A percentile compares a stretch with the other conserved stretches of the same genome.
Conservation (phyloP, 148 eudicot genomes). For the Vaccinium darrowii region DNA sequence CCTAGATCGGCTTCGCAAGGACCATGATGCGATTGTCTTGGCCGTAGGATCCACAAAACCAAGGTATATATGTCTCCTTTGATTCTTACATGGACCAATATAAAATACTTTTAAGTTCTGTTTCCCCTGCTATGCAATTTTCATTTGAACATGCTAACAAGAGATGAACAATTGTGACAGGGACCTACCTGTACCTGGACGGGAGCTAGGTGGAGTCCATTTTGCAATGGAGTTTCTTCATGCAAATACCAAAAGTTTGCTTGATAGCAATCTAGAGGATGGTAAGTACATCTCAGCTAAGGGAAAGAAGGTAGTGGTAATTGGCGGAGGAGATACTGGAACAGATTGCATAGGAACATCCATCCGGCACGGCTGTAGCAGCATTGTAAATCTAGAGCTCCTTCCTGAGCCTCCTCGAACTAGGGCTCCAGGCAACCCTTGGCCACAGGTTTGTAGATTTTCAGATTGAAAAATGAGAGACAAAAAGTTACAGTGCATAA, state of each 20-base stretch:
- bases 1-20: conserved; percentile 63
- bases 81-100: not conserved
- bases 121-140: not conserved
- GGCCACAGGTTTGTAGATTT: conserved; percentile 82
- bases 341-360: conserved; percentile 99
- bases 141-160: conserved; percentile 1
- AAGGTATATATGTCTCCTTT: conserved; percentile 38
- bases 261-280: conserved; percentile 90
- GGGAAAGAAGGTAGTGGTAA: conserved; percentile 97
- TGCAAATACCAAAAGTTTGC: conserved; percentile 96
- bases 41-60: conserved; percentile 98
- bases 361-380: conserved; percentile 87
- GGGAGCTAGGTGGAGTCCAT: conserved; percentile 85
- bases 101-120: no score
- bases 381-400: conserved; percentile 81
- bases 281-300: conserved; percentile 88
- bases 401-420: conserved; percentile 90
- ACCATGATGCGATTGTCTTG: conserved; percentile 78
- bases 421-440: conserved; percentile 94
- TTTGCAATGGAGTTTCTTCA: conserved; percentile 98
- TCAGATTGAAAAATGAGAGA: not conserved
- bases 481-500: not conserved
- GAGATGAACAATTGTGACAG: conserved; percentile 34
- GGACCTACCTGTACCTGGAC: conserved; percentile 94
- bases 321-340: conserved; percentile 99